These are phyloP conservation scores for Arabidopsis hybrid DNA, from an alignment of 441 rosid genomes.

Conservation along the genomic window DNA sequence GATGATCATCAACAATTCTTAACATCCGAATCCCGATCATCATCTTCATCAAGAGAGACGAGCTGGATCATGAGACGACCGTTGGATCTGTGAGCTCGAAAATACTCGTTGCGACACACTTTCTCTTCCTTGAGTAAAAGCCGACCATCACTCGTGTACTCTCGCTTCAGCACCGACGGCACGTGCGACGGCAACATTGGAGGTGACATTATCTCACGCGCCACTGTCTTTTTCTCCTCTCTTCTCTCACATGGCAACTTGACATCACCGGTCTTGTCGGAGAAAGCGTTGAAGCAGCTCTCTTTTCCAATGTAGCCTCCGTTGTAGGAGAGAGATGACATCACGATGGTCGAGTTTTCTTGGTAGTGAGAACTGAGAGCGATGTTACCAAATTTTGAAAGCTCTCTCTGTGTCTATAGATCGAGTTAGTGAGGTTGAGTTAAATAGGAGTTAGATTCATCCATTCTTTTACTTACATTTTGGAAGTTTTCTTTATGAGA, in stretches of 20 bases:
- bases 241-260: neutral
- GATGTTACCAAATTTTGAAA: neutral
- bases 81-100: slow-evolving; percentile 11
- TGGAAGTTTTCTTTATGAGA: neutral
- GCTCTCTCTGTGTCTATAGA: neutral
- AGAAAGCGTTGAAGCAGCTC: slow-evolving; percentile 3
- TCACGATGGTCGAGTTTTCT: neutral
- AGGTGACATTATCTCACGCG: neutral
- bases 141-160: slow-evolving; percentile 23
- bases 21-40: neutral
- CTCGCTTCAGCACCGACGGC: slow-evolving; percentile 24
- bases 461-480: neutral
- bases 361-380: neutral
- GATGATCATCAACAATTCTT: neutral
- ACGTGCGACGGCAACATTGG: neutral
- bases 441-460: neutral
- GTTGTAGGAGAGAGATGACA: neutral
- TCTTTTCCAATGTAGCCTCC: neutral
- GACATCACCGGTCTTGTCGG: neutral
- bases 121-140: slow-evolving; percentile 8
- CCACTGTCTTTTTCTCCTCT: neutral
- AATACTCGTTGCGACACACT: neutral
- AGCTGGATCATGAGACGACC: slow-evolving; percentile 7
- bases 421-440: neutral
- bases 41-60: neutral